These are phyloP conservation scores for Rhizopogon roseolus DNA, from an alignment of 768 basidiomycete species.

Conservation along the genomic window DNA sequence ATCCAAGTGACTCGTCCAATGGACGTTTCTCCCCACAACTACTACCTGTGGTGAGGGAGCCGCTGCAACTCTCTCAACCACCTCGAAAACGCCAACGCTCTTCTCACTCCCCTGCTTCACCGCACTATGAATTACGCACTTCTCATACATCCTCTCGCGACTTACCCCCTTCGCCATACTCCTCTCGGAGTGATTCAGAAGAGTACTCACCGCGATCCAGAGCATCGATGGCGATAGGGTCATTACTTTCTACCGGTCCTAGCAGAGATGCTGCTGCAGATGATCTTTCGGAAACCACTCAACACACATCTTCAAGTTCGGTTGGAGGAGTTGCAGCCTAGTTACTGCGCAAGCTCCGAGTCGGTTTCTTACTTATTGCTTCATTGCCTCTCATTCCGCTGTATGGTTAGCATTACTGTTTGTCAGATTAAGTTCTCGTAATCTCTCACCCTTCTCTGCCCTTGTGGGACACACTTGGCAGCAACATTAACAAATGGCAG, in stretches of 20 bases:
- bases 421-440: conserved; percentile 3
- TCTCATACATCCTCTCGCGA: conserved; percentile 38
- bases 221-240: conserved; percentile 78
- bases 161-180: conserved; percentile 71
- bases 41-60: conserved; percentile 17
- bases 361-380: conserved; percentile 6
- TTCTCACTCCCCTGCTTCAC: conserved; percentile 49
- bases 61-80: conserved; percentile 32
- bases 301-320: conserved; percentile 3
- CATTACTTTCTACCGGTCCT: conserved; percentile 52
- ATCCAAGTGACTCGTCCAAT: conserved; percentile 11
- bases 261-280: conserved; percentile 22
- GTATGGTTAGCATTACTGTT: conserved; percentile 3
- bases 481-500: not conserved
- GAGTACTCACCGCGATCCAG: conserved; percentile 69
- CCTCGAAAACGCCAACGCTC: conserved; percentile 61
- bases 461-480: conserved; percentile 1
- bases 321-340: conserved; percentile 6
- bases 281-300: conserved; percentile 16
- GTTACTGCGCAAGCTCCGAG: conserved; percentile 3
- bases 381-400: not conserved
- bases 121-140: conserved; percentile 27
- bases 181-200: conserved; percentile 62
- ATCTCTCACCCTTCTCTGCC: not conserved
- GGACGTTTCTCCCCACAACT: conserved; percentile 11